phyloP scores from a whole-genome alignment of 2,329 filamentous ascomycete species.

The Phaeoacremonium minimum region DNA sequence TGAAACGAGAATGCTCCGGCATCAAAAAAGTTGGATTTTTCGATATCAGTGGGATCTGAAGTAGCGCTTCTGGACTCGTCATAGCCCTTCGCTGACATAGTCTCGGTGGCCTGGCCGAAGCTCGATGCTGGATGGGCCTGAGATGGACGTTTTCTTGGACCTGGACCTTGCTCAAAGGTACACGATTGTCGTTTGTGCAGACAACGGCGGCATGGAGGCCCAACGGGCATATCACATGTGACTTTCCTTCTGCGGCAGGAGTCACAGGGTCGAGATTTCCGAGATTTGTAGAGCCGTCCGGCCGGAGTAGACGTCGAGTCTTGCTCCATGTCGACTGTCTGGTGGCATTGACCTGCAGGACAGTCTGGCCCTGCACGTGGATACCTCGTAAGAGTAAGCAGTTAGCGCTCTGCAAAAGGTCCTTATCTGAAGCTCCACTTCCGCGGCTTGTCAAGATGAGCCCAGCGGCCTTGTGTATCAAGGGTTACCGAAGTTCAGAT shows the following conservation, averaged over 20 bases:
- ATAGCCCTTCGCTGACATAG: not conserved
- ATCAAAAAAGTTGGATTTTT: not conserved
- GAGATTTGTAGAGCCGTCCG: constrained; percentile 12
- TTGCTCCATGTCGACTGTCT: too few species aligned
- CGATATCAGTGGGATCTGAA: too few species aligned
- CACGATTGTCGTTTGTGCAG: constrained; percentile 4
- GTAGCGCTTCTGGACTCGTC: too few species aligned
- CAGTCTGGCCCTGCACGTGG: too few species aligned
- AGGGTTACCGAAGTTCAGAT: too few species aligned
- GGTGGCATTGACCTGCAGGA: too few species aligned
- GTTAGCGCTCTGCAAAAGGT: too few species aligned
- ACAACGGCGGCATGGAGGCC: constrained; percentile 11
- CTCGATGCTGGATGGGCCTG: too few species aligned
- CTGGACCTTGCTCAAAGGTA: constrained; percentile 10
- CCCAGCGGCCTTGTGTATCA: too few species aligned
- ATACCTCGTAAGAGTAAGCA: too few species aligned
- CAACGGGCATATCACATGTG: constrained; percentile 10
- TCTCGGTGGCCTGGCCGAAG: not conserved
- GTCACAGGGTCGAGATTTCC: constrained; percentile 12
- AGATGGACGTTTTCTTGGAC: constrained; percentile 3
- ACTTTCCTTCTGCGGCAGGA: constrained; percentile 10
- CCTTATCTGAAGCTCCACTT: too few species aligned
- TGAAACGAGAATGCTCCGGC: not conserved
- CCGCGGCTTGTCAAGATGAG: too few species aligned
- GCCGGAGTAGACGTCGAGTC: not conserved